Evolutionary conservation across 164 flowering plant genomes (phyloP).

Genomic region (Platanus orientalis): DNA sequence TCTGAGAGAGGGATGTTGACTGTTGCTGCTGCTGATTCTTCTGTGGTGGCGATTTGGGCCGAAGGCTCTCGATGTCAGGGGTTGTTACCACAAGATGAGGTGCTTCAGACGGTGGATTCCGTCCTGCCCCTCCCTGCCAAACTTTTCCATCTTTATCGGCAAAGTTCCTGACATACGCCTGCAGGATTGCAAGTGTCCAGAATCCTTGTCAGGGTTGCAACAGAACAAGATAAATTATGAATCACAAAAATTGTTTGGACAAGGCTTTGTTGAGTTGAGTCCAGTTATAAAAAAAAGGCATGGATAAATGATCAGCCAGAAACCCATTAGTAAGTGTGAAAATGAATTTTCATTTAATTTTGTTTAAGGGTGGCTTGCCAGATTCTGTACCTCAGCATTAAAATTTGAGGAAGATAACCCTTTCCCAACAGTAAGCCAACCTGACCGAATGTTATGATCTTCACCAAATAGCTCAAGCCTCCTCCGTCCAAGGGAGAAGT

Average conservation of each 20-base stretch:
- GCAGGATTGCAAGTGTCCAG: constrained; percentile 10
- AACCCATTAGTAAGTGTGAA: no score
- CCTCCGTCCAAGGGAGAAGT: constrained; percentile 92
- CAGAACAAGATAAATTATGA: no score
- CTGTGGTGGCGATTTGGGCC: constrained; percentile 96
- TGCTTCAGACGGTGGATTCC: constrained; percentile 96
- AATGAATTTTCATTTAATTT: background rate
- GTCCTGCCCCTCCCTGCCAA: constrained; percentile 96
- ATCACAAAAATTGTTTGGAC: no score
- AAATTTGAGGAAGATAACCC: constrained; percentile 90
- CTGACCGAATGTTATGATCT: constrained; percentile 95
- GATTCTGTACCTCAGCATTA: constrained; percentile 56
- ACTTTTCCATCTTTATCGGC: constrained; percentile 92
- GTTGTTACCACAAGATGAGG: constrained; percentile 92
- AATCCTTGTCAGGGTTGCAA: background rate
- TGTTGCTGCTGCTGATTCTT: constrained; percentile 76
- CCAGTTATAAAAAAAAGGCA: no score
- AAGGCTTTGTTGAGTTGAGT: no score
- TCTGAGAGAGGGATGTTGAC: constrained; percentile 50
- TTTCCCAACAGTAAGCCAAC: constrained; percentile 96
- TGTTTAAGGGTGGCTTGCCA: background rate
- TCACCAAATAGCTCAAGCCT: constrained; percentile 97
- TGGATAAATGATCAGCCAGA: no score
- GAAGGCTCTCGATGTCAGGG: constrained; percentile 84
- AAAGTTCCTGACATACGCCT: constrained; percentile 75